Percentiles rank a stretch among this genome's conserved stretches.
Conservation (phyloP, 2,329 filamentous ascomycete genomes). For the Xylaria sp. region DNA sequence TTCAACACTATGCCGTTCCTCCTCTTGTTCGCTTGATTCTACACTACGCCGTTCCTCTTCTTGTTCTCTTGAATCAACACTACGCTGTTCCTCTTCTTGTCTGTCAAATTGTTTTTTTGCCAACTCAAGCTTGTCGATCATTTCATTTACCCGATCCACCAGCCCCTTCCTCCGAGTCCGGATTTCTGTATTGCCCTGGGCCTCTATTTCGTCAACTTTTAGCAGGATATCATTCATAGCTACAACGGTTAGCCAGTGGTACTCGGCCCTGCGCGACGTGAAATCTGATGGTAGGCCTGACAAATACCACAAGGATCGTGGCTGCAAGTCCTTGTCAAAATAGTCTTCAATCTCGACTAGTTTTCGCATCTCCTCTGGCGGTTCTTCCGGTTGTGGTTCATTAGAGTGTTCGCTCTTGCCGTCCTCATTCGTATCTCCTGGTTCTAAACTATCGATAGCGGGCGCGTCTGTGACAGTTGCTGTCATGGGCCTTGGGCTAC, state of each 20-base stretch:
- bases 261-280: neutral
- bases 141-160: slow-evolving; percentile 2
- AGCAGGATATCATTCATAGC: slow-evolving; percentile 1
- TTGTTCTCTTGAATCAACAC: too few relatives aligned
- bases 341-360: slow-evolving; percentile 1
- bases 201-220: slow-evolving; percentile 10
- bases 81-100: neutral
- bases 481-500: neutral
- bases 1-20: neutral
- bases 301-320: neutral
- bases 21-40: neutral
- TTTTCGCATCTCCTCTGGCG: neutral
- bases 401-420: neutral
- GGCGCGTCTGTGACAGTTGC: neutral
- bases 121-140: slow-evolving; percentile 1
- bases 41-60: too few relatives aligned
- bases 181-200: slow-evolving; percentile 8
- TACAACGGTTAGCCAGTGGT: neutral
- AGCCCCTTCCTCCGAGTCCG: slow-evolving; percentile 10
- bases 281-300: neutral
- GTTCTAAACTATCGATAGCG: neutral
- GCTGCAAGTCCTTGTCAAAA: neutral
- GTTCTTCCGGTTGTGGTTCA: neutral
- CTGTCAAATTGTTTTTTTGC: slow-evolving; percentile 1
- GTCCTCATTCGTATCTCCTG: neutral